Conservation (phyloP, 345 rosid species). For the Streptanthus diversifolius region DNA sequence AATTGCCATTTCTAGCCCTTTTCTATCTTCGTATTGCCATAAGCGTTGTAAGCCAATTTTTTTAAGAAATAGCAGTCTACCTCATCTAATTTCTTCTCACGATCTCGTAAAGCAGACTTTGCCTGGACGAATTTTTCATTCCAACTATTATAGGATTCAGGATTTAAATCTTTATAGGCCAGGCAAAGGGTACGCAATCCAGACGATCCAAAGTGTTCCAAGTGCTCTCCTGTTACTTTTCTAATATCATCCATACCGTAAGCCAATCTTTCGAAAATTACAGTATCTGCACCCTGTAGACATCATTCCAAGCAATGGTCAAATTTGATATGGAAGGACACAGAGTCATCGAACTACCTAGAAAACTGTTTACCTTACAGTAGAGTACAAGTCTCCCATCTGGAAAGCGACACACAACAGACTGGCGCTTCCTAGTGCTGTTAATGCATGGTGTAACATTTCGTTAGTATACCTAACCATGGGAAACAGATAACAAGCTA, state of each 20-base stretch:
- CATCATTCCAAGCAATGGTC: conserved; percentile 34
- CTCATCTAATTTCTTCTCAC: conserved; percentile 96
- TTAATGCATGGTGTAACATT: conserved; percentile 12
- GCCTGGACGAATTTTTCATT: conserved; percentile 97
- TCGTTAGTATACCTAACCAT: conserved; percentile 2
- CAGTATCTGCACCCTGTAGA: conserved; percentile 94
- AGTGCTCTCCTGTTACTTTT: conserved; percentile 67
- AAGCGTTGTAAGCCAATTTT: not conserved
- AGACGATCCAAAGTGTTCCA: conserved; percentile 92
- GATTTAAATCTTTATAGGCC: conserved; percentile 75
- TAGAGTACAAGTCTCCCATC: conserved; percentile 93
- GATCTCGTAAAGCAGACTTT: conserved; percentile 88
- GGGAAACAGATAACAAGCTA: conserved; percentile 1
- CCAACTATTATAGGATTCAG: conserved; percentile 83
- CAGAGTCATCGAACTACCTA: not conserved
- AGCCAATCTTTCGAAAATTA: conserved; percentile 81
- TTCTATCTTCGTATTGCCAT: not conserved
- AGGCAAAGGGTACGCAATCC: conserved; percentile 98
- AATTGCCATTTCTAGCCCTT: not conserved
- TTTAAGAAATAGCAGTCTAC: conserved; percentile 39
- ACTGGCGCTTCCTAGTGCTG: conserved; percentile 98
- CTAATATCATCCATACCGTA: conserved; percentile 59
- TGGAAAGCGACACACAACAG: conserved; percentile 92
- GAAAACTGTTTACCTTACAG: conserved; percentile 69
- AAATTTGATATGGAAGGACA: conserved; percentile 13